phyloP scores from a whole-genome alignment of 805 yeast genomes.

The Starmerella etchellsii region DNA sequence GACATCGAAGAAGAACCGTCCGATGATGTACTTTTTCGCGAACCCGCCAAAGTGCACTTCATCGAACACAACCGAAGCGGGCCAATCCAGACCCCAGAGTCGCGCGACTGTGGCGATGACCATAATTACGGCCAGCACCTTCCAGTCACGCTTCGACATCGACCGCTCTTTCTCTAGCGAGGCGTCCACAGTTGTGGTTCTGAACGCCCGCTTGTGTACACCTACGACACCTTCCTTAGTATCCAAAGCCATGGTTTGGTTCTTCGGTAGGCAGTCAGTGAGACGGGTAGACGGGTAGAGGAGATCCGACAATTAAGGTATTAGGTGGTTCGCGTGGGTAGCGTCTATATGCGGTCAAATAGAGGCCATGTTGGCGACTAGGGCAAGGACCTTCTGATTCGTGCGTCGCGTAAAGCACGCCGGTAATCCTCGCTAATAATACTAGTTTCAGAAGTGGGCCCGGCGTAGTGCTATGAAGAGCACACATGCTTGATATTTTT shows the following conservation, averaged over 20 bases:
- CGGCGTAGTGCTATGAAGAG: too few relatives aligned
- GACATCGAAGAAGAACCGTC: slow-evolving; percentile 54
- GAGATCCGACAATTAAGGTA: too few relatives aligned
- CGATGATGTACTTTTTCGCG: slow-evolving; percentile 62
- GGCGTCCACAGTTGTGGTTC: slow-evolving; percentile 22
- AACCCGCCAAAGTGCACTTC: slow-evolving; percentile 97
- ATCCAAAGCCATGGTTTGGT: background rate
- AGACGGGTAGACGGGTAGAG: too few relatives aligned
- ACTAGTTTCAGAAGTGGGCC: too few relatives aligned
- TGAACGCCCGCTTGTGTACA: slow-evolving; percentile 18
- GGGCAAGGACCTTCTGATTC: background rate
- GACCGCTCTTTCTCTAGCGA: slow-evolving; percentile 20
- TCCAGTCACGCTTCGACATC: slow-evolving; percentile 17
- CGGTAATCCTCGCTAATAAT: too few relatives aligned
- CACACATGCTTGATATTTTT: too few relatives aligned
- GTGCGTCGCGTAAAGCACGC: too few relatives aligned
- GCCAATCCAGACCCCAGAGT: slow-evolving; percentile 45
- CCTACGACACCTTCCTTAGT: background rate
- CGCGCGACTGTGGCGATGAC: slow-evolving; percentile 47
- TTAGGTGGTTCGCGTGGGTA: too few relatives aligned
- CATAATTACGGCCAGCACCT: slow-evolving; percentile 30
- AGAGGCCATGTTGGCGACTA: background rate
- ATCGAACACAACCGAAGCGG: slow-evolving; percentile 78
- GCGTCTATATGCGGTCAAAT: too few relatives aligned
- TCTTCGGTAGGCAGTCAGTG: too few relatives aligned